Evolutionary conservation across 768 basidiomycete genomes (phyloP), one percentile per base, ranked within the genome.

Genomic region (Harrya chromipes): DNA sequence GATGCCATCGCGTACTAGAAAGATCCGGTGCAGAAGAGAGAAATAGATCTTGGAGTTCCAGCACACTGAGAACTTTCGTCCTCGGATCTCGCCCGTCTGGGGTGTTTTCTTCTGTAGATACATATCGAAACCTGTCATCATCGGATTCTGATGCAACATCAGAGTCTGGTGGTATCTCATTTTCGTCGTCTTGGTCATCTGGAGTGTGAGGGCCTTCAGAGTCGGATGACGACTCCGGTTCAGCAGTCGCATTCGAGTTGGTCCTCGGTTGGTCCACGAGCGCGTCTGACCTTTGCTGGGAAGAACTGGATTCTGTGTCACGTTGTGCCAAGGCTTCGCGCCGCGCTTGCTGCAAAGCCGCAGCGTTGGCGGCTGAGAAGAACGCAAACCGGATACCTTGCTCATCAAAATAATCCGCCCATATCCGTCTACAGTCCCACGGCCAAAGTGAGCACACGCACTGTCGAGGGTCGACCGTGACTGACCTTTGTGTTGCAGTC

Each of bases 371-470:
- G 7, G 97, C 94, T 7, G 97, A 94, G 72, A 94, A 95, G 65
- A 99, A 95, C 0, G 90, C 93, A 60, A 90, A 97, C 50, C 75
- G 77, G 37, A 94, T 74, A 8, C 79, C 78, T 58, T 87, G 77
- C 11, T 73, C 58, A 49, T 94, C 91, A 58, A 95, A 94, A 61
- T 92, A 88, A 63, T 94, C 87, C 21, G 94, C 95, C 97, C 97
- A 99, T 55, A 76, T 72, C 36, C 75, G 74, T 56, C 95, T 97
- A 49, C 36, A 71, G 68, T 90, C 49, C 13, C 21, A 40, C 21
- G 34, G 40, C 46, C 20, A 35, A 54, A 12, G 45, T 34, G 9
- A 44, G 42, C 19, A 23, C 13, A 17, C 46, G 27, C 7, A 6
- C 12, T n/a, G 40, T 12, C 23, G 10, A 41, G 21, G 20, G 13